Conservation (phyloP, 495 filamentous ascomycete species). For the Trypethelium eluteriae region DNA sequence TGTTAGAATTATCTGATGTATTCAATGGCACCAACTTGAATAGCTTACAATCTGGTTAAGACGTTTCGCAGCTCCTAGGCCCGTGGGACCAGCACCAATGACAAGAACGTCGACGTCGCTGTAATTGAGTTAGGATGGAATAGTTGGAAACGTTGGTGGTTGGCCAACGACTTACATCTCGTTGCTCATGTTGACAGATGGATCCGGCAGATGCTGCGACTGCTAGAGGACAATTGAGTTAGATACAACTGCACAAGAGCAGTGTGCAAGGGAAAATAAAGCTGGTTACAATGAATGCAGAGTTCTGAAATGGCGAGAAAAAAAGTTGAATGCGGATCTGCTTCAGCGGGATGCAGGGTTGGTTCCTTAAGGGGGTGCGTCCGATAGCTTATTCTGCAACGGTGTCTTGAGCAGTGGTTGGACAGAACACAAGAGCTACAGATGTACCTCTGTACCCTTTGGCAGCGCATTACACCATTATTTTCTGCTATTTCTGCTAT, state of each 20-base stretch:
- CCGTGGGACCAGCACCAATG: slow-evolving; percentile 96
- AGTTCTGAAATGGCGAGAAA: background rate
- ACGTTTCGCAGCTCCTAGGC: slow-evolving; percentile 93
- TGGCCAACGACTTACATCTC: slow-evolving; percentile 38
- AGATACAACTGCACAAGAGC: background rate
- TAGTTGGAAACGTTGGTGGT: slow-evolving; percentile 9
- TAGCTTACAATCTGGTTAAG: slow-evolving; percentile 82
- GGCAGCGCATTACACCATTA: too few relatives aligned
- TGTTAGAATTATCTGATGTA: slow-evolving; percentile 4
- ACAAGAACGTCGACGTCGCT: slow-evolving; percentile 95
- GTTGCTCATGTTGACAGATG: slow-evolving; percentile 46
- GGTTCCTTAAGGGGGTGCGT: background rate
- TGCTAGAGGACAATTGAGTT: background rate
- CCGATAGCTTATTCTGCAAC: slow-evolving; percentile 7
- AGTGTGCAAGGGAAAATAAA: background rate
- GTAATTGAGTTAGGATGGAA: slow-evolving; percentile 14
- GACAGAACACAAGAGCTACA: background rate
- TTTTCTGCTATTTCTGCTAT: too few relatives aligned
- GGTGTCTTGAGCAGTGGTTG: slow-evolving; percentile 1
- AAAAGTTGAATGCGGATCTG: slow-evolving; percentile 6
- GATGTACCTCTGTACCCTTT: background rate
- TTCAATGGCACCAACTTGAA: slow-evolving; percentile 19
- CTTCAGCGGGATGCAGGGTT: background rate
- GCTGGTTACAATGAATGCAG: background rate
- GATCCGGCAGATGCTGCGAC: background rate